Conservation (phyloP, 495 filamentous ascomycete genomes). For the Cercophora samala region DNA sequence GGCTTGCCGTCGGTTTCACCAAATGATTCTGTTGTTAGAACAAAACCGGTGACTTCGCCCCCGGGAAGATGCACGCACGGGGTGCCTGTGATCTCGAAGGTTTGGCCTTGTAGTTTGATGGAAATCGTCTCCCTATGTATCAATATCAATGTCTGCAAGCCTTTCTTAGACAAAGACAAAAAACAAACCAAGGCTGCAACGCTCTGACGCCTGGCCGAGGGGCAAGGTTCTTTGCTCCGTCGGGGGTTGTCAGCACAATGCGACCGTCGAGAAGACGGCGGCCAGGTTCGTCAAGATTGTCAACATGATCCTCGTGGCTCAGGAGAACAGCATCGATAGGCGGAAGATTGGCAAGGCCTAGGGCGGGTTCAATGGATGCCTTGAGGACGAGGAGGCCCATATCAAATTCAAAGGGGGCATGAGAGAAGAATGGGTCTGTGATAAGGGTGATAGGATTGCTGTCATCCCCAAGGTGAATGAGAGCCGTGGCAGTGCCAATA, state of each 20-base stretch:
- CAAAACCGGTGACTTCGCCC: constrained; percentile 50
- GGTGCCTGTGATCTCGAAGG: constrained; percentile 50
- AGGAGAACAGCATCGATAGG: constrained; percentile 52
- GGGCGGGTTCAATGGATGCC: constrained; percentile 34
- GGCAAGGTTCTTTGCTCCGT: constrained; percentile 45
- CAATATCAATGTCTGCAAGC: neutral
- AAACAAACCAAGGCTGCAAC: constrained; percentile 28
- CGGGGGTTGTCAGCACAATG: constrained; percentile 48
- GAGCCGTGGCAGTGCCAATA: constrained; percentile 52
- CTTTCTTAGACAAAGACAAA: neutral
- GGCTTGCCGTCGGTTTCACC: constrained; percentile 41
- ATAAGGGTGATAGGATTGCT: constrained; percentile 51
- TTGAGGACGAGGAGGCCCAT: constrained; percentile 33
- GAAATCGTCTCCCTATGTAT: constrained; percentile 18
- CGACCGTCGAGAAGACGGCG: constrained; percentile 47
- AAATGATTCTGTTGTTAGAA: constrained; percentile 41
- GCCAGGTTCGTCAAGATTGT: constrained; percentile 49
- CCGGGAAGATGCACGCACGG: constrained; percentile 48
- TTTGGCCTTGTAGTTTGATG: constrained; percentile 29
- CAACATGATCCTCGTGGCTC: constrained; percentile 55
- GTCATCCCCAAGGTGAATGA: constrained; percentile 43
- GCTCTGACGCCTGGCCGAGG: constrained; percentile 44
- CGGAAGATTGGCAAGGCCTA: constrained; percentile 42
- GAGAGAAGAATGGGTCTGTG: constrained; percentile 55
- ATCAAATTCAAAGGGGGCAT: constrained; percentile 41